Evolutionary conservation across 805 yeast species (phyloP), one percentile per base, ranked within the genome.

Genomic region (Trichomonascus vanleenenianus): DNA sequence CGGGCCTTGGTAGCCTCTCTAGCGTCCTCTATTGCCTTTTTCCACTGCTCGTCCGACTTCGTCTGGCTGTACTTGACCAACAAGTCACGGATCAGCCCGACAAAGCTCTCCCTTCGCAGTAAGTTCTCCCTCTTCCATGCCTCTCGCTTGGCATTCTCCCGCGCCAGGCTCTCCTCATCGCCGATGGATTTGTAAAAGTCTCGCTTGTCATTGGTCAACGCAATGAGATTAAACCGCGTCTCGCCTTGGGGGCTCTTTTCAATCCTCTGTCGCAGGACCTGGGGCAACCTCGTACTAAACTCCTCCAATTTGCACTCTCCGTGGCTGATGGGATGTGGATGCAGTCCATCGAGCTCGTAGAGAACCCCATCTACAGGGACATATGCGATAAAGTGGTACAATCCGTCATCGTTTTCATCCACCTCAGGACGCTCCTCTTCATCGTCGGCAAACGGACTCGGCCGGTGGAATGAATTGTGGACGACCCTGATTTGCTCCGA

Each of bases 321-420:
- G 54, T 79, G 85, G 42, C 61, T 63, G 35, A 81, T 77, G 2
- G 85, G 84, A 39, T 60, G 70, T 18, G 63, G 64, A 46, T 74
- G 76, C 43, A 81, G 64, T 1, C 86, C 86, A 56, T 81, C 86
- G 41, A 81, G 62, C 55, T 81, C 86, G 56, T 75, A 76, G 11
- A 81, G 64, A 30, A 58, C 57, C 22, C 73, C 77, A 44, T 72
- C 60, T 30, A 61, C 57, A 12, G 65, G 65, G 2, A 76, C 59
- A 56, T 74, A 81, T 1, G 83, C 81, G 36, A 80, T 66, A 52
- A 78, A 81, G 54, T 81, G 86, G 60, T 70, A 81, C 7, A 78
- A 50, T 1, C 78, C 81, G 49, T 76, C 79, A 46, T 71, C 61
- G 31, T 73, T 72, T 34, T 65, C 68, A 9, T 49, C 47, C n/a